Evolutionary conservation across 2,329 filamentous ascomycete species (phyloP), one percentile per base, ranked within the genome.

Genomic region (Neurospora sp.): DNA sequence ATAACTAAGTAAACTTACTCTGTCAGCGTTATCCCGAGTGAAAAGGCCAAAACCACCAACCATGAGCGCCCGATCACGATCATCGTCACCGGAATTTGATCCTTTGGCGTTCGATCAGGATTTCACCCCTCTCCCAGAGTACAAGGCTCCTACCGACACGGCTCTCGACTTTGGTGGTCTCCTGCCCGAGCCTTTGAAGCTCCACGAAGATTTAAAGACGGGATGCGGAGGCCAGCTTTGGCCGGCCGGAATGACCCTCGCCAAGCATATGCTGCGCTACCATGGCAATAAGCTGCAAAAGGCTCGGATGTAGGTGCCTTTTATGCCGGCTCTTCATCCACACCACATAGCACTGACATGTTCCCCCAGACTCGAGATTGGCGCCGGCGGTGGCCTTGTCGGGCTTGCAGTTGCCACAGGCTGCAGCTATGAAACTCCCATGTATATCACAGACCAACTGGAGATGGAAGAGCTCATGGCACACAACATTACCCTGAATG

Each of bases 201-300:
- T 98, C 17, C 91, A 92, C 76, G 93, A 97, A 79, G 94, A 98
- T 80, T 86, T 97, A 66, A 88, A 87, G 70, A 88, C 92, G 73
- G 96, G 96, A 71, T 98, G 96, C 79, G 96, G 96, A 67, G 96
- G 96, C 2, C 92, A 96, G 80, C 86, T 96, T 11, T 98, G 96
- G 96, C 95, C 94, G 3, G 95, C 95, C 0, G 96, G 96, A 11
- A 91, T 97, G 88, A 87, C 96, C 17, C 84, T 99, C 68, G 87
- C 91, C 23, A 92, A 91, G 80, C 96, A 98, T 78, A 87, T 98
- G 85, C 84, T 98, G 71, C 87, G 90, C 68, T 89, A 89, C 77
- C 91, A 92, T 75, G 83, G 82, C 72, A 81, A 86, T n/a, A 82
- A 87, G 74, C 79, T 97, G 73, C 80, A 80, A 70, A 83, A 86